A percentile compares a stretch with the other conserved stretches of the same genome.
Evolutionary conservation across 768 basidiomycete species (phyloP).

Genomic region (Lenzites betulinus): DNA sequence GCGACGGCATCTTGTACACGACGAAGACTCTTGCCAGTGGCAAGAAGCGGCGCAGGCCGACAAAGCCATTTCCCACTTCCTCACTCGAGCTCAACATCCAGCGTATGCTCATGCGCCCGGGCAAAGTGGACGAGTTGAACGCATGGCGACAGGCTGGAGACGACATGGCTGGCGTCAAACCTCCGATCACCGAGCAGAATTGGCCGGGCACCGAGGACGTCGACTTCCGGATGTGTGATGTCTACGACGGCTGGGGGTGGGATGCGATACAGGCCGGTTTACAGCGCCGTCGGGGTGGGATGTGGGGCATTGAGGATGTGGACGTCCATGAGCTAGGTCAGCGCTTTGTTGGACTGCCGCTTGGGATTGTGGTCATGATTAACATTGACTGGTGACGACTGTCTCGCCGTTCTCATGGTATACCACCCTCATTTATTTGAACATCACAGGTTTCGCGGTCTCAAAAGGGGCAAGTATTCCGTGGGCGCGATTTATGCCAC

Average conservation of each 20-base stretch:
- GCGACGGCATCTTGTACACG: not conserved
- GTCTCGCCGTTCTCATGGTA: no score
- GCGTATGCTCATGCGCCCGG: not conserved
- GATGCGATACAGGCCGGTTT: slow-evolving; percentile 27
- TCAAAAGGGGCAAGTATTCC: slow-evolving; percentile 19
- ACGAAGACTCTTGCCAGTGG: not conserved
- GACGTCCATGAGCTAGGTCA: slow-evolving; percentile 23
- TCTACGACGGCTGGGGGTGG: slow-evolving; percentile 34
- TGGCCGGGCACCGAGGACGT: not conserved
- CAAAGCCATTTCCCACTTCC: not conserved
- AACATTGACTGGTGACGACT: slow-evolving; percentile 34
- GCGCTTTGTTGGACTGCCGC: slow-evolving; percentile 28
- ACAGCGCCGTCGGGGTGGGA: slow-evolving; percentile 14
- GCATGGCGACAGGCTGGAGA: not conserved
- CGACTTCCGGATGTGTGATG: slow-evolving; percentile 23
- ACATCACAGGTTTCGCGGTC: slow-evolving; percentile 31
- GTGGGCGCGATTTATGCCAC: slow-evolving; percentile 30
- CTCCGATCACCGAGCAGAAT: not conserved
- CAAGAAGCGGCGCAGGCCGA: not conserved
- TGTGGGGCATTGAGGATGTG: slow-evolving; percentile 25
- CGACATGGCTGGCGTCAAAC: not conserved
- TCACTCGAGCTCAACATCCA: not conserved
- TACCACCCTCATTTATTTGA: no score
- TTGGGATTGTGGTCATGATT: slow-evolving; percentile 26
- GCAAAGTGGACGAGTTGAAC: not conserved